Conservation (phyloP, 1,139 yeast species). For the Hansenula anomala region DNA sequence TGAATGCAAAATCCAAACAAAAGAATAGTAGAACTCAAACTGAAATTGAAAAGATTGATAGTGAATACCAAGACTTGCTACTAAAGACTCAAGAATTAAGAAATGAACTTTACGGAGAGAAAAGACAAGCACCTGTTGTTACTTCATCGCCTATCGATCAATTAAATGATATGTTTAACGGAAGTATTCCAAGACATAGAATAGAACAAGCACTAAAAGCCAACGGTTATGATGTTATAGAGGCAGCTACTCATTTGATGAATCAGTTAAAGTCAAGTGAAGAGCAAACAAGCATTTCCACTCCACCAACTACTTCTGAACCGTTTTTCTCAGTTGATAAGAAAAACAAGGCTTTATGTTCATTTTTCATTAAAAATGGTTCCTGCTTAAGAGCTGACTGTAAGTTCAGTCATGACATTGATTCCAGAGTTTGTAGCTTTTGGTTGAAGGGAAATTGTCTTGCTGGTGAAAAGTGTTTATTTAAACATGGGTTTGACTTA, state of each 20-base stretch:
- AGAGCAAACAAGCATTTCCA: too few relatives aligned
- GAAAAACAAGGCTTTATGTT: constrained; percentile 28
- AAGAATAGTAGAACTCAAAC: neutral
- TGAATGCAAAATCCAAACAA: constrained; percentile 6
- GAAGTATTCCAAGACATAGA: constrained; percentile 12
- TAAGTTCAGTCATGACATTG: constrained; percentile 36
- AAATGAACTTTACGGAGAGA: constrained; percentile 15
- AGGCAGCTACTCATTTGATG: constrained; percentile 16
- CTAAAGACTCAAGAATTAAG: constrained; percentile 13
- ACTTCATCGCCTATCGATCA: constrained; percentile 18
- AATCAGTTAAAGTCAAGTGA: constrained; percentile 13
- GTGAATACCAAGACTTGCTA: constrained; percentile 13
- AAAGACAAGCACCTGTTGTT: constrained; percentile 4
- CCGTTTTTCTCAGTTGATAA: constrained; percentile 11
- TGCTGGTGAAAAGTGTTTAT: constrained; percentile 34
- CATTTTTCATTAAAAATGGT: constrained; percentile 33
- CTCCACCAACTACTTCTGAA: neutral
- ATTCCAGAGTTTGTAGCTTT: constrained; percentile 34
- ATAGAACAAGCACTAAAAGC: constrained; percentile 20
- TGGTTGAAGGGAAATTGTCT: constrained; percentile 38
- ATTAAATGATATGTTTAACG: constrained; percentile 15
- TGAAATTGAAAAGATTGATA: constrained; percentile 1
- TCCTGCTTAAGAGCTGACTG: constrained; percentile 38
- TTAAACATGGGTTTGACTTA: constrained; percentile 26
- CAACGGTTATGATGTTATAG: constrained; percentile 19